Evolutionary conservation across 768 basidiomycete species (phyloP).

Genomic region (Crepidotus variabilis): DNA sequence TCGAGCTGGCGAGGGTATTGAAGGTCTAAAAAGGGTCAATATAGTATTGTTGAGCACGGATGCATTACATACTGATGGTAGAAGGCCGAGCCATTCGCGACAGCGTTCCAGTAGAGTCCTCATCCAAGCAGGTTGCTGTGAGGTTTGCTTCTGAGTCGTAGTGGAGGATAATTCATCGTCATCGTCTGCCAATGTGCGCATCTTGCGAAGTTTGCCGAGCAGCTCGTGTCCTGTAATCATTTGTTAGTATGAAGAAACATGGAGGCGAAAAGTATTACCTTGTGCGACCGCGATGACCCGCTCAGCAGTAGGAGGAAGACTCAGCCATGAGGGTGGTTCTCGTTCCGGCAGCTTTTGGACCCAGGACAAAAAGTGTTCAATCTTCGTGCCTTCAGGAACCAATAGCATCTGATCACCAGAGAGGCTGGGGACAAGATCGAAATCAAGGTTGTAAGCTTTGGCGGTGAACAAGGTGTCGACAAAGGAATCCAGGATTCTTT

Average conservation of each 20-base stretch:
- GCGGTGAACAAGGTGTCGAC: constrained; percentile 89
- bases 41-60: neutral
- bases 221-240: constrained; percentile 64
- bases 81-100: constrained; percentile 72
- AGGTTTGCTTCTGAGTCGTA: constrained; percentile 59
- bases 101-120: constrained; percentile 76
- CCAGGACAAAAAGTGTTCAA: constrained; percentile 91
- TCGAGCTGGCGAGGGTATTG: constrained; percentile 58
- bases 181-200: constrained; percentile 86
- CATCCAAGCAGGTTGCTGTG: constrained; percentile 95
- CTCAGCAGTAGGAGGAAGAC: constrained; percentile 89
- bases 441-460: constrained; percentile 89
- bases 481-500: constrained; percentile 87
- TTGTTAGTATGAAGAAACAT: constrained; percentile 4
- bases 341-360: constrained; percentile 85
- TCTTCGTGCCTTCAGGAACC: constrained; percentile 89
- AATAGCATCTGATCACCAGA: constrained; percentile 53
- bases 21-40: constrained; percentile 44
- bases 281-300: constrained; percentile 87
- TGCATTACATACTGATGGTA: constrained; percentile 62
- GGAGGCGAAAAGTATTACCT: constrained; percentile 46
- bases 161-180: constrained; percentile 70
- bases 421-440: constrained; percentile 73
- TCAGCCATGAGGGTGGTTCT: constrained; percentile 93
- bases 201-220: constrained; percentile 85